phyloP scores from a whole-genome alignment of 208 protist species.

The Angomonas ambiguus region DNA sequence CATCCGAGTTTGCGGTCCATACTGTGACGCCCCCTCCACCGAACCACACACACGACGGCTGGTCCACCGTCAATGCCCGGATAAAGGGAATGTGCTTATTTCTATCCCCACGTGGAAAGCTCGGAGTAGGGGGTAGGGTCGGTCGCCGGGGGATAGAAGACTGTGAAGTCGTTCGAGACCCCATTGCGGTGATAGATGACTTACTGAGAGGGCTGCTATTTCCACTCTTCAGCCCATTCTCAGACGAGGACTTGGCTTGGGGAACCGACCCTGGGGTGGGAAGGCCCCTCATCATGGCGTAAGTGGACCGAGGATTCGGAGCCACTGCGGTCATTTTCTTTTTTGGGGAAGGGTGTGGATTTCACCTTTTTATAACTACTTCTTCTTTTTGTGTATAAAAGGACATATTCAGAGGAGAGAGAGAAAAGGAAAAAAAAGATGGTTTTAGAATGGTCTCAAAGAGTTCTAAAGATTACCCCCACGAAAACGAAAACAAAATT shows the following conservation, averaged over 20 bases:
- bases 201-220: conserved; percentile 2
- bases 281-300: not conserved
- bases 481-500: conserved; percentile 9
- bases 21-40: not conserved
- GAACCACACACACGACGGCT: not conserved
- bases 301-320: not conserved
- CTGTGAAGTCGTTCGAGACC: not conserved
- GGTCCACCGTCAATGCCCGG: not conserved
- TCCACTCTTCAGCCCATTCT: not conserved
- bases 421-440: conserved; percentile 13
- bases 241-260: not conserved
- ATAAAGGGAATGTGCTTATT: not conserved
- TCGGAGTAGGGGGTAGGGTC: not conserved
- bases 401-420: not conserved
- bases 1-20: not conserved
- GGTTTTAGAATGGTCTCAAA: conserved; percentile 6
- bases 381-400: not conserved
- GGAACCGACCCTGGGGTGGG: not conserved
- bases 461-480: too few species aligned
- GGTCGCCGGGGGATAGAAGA: not conserved
- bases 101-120: not conserved
- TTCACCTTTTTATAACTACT: not conserved
- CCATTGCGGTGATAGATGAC: not conserved
- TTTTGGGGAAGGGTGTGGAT: not conserved
- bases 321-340: not conserved